Percentiles rank a stretch among this genome's conserved stretches.
Evolutionary conservation across 495 filamentous ascomycete genomes (phyloP).

Genomic region (Penicillium desertorum): DNA sequence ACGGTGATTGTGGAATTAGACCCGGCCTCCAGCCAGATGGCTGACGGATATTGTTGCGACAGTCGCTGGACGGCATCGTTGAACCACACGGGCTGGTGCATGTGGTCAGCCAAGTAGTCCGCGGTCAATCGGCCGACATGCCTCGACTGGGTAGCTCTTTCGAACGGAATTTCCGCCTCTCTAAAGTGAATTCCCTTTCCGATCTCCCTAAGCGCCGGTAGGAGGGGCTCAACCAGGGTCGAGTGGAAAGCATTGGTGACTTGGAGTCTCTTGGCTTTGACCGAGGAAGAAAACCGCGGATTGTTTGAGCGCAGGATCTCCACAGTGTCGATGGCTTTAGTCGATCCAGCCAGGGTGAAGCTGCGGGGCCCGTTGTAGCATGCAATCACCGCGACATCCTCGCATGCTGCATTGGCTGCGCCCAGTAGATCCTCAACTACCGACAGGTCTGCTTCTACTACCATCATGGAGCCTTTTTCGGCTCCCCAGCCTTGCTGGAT

Average conservation of each 20-base stretch:
- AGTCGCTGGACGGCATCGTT: neutral
- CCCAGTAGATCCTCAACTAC: constrained; percentile 5
- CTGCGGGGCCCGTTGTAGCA: constrained; percentile 51
- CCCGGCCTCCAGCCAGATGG: neutral
- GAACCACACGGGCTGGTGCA: neutral
- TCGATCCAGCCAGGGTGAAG: constrained; percentile 47
- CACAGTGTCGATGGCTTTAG: constrained; percentile 29
- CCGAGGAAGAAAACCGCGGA: constrained; percentile 11
- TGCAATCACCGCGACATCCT: constrained; percentile 31
- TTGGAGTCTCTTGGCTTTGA: constrained; percentile 34
- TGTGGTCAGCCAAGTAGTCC: neutral
- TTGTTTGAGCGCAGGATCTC: too few species aligned
- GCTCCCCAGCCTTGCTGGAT: constrained; percentile 36
- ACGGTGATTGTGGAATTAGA: neutral
- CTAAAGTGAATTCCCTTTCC: constrained; percentile 29
- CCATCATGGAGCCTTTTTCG: constrained; percentile 53
- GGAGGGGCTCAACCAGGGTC: constrained; percentile 40
- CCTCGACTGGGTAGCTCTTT: constrained; percentile 26
- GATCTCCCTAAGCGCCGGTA: constrained; percentile 19
- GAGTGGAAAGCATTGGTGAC: constrained; percentile 58
- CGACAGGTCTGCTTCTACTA: constrained; percentile 37
- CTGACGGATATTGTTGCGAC: neutral
- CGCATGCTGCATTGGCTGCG: too few species aligned
- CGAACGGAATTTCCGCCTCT: constrained; percentile 30
- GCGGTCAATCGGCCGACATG: too few species aligned